Base-by-base conservation (phyloP, 2,329 filamentous ascomycete species). In the Gnomoniopsis smithogilvyi region DNA sequence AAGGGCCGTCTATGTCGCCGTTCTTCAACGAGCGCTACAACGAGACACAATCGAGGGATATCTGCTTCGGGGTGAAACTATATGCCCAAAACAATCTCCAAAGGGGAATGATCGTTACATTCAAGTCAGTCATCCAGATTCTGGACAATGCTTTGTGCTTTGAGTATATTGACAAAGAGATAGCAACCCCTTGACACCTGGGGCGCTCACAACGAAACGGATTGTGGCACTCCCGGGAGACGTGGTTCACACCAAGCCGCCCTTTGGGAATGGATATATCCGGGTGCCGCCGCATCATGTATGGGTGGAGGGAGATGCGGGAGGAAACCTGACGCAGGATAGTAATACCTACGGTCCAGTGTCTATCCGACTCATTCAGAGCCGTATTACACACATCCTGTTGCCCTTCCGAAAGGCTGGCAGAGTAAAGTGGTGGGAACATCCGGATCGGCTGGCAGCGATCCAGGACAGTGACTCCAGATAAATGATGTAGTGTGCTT, bases 291-390 rank as follows among this genome's bases (percentile, higher is more conserved):
- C 81, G 63, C 92, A 92, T 19, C 93, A 98, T 76, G 81, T 98
- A 30, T 99, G 95, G 95, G 86, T 99, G 1, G 94, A 98, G 71
- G 95, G 95, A 1, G 95, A 99, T 70, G 92, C 89, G 14, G 83
- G 83, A 67, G 83, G 84, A 66, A 80, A 83, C 53, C 83, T 84
- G 67, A 91, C 85, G 57, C 72, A 87, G 61, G 95, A 99, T 75
- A 96, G 92, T 73, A 96, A 96, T 74, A 86, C 86, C 14, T 97
- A 96, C 72, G 95, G 95, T 1, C 92, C 95, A 3, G 86, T 96
- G 51, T 89, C 90, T 24, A 85, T 84, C 64, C 84, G 83, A 56
- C 71, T 98, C 63, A 83, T 98, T 38, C 86, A 87, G 41, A 93
- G 93, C 0, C 86, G 81, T 67, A 86, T 93, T 21, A 84, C 87